These are phyloP conservation scores for Ustilago bromivora DNA, from an alignment of 1,284 basidiomycete species.

Conservation along the genomic window DNA sequence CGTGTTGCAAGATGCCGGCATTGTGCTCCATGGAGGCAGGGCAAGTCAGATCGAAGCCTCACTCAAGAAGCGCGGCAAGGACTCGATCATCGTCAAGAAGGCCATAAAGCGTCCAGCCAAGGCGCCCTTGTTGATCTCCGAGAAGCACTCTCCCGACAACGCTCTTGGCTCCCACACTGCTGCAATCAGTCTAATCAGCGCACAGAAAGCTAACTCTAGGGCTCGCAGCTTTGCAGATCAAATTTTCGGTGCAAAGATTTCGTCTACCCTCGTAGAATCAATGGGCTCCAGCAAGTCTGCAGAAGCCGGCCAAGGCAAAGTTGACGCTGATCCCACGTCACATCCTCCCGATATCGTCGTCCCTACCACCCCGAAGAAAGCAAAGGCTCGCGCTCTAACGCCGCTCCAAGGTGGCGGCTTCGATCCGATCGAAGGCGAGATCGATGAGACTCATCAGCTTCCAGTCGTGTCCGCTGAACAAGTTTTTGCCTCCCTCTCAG, in stretches of 20 bases:
- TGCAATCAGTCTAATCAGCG: constrained; percentile 16
- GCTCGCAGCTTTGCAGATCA: constrained; percentile 27
- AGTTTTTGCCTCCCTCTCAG: constrained; percentile 31
- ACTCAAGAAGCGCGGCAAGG: constrained; percentile 36
- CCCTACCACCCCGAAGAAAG: constrained; percentile 15
- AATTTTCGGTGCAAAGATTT: constrained; percentile 10
- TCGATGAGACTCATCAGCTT: constrained; percentile 11
- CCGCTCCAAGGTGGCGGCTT: background rate
- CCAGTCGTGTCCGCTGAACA: constrained; percentile 22
- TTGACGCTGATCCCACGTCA: background rate
- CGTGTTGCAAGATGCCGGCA: constrained; percentile 34
- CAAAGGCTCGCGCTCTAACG: background rate
- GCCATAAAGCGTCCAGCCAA: constrained; percentile 25
- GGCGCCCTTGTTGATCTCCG: constrained; percentile 5
- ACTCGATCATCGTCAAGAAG: constrained; percentile 29
- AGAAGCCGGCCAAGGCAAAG: background rate
- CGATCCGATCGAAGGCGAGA: background rate
- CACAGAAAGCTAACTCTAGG: constrained; percentile 16
- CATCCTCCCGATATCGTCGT: background rate
- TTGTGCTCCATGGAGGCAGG: constrained; percentile 32
- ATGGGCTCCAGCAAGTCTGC: background rate
- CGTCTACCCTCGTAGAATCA: background rate
- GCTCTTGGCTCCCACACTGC: background rate
- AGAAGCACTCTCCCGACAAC: background rate
- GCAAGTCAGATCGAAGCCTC: constrained; percentile 39